Evolutionary conservation across 1,284 basidiomycete species (phyloP), one percentile per base, ranked within the genome.

Genomic region (Cutaneotrichosporon cavernicola): DNA sequence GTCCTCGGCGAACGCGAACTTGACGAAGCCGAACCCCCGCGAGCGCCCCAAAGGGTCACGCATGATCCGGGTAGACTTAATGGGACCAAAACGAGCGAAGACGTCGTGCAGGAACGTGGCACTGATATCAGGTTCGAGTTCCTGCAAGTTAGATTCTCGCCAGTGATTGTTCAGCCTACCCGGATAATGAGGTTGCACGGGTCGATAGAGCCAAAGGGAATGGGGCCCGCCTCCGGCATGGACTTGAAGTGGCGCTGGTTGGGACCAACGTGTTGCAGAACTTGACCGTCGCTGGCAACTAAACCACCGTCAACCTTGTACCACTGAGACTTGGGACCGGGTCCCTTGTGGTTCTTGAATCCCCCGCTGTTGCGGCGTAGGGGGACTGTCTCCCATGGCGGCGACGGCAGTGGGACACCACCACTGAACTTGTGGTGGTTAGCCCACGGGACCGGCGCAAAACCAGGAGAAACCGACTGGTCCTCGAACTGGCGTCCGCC

Each of bases 1-100:
- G 85, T 92, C 89, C 69, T 90, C 88, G 14, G 92, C 90, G 14
- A 86, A 85, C 73, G 91, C 88, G 81, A 83, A 97, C 31, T 90
- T 92, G 63, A 97, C 95, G 74, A 97, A 98, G n/a, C 94, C 94
- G 75, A 96, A 97, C 6, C 92, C 92, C 63, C 91, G 88, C 77
- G 90, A 91, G 61, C 90, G 87, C 26, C 90, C 90, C 58, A 74
- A 82, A 70, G 93, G 89, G 73, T 93, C 93, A 30, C 91, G 87
- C 94, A 97, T 97, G 57, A 97, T 91, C 64, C 92, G 87, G 31
- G 93, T 93, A 76, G 92, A 92, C 65, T 92, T 89, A 63, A 94
- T 91, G 78, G 89, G 87, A 50, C 91, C 92, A 73, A 88, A 90
- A 88, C 91, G 72, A 1, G 58, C 22, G 34, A 96, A 96, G 73